A percentile compares a stretch with the other conserved stretches of the same genome.
Conservation (phyloP, 441 rosid species). For the Syzygium malaccense region DNA sequence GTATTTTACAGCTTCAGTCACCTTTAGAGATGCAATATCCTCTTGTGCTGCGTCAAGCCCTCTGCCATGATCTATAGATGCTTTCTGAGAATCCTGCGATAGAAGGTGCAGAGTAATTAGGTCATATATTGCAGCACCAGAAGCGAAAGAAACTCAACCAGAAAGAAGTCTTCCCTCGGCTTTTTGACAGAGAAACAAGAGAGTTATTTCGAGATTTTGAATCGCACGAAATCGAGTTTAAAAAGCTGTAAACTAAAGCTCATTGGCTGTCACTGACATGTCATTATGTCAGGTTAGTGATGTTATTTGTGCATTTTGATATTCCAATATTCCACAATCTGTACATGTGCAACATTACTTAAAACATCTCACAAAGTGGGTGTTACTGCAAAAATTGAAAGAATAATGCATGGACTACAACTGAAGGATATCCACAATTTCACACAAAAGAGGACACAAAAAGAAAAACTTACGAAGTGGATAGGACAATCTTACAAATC, state of each 20-base stretch:
- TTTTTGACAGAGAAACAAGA: background rate
- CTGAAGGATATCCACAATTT: background rate
- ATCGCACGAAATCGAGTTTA: background rate
- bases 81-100: slow-evolving; percentile 51
- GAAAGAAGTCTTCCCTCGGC: background rate
- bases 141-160: background rate
- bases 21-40: slow-evolving; percentile 47
- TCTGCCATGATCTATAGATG: slow-evolving; percentile 38
- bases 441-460: background rate
- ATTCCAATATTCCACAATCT: background rate
- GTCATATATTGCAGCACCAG: background rate
- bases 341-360: background rate
- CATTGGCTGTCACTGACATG: background rate
- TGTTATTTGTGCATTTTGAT: background rate
- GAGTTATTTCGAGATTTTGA: background rate
- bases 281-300: background rate
- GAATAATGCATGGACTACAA: background rate
- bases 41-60: slow-evolving; percentile 39
- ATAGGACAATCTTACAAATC: background rate
- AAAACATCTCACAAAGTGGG: background rate
- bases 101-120: background rate
- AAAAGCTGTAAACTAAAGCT: background rate
- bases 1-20: slow-evolving; percentile 6
- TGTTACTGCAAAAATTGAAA: background rate
- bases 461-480: background rate